Percentiles rank a stretch among this genome's conserved stretches.
phyloP scores from a whole-genome alignment of 352 stramenopile genomes.

The Phytophthora brassicae region DNA sequence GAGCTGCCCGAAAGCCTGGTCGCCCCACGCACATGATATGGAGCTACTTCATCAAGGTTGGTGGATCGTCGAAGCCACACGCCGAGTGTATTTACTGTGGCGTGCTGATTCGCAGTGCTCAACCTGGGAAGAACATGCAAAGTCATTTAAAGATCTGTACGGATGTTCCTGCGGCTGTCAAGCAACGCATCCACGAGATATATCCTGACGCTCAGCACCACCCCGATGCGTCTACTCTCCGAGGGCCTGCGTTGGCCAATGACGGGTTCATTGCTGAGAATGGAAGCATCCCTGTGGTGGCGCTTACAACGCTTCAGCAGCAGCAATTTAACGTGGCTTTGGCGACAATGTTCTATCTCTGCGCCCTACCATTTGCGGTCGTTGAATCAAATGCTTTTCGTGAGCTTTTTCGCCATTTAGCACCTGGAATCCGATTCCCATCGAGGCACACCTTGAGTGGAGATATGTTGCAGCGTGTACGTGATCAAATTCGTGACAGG shows the following conservation, averaged over 20 bases:
- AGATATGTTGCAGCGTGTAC: constrained; percentile 1
- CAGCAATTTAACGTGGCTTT: not conserved
- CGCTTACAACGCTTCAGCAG: not conserved
- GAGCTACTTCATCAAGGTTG: not conserved
- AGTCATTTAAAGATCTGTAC: not conserved
- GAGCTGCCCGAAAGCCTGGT: not conserved
- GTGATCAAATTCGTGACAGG: constrained; percentile 1
- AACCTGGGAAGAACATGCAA: not conserved
- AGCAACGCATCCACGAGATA: not conserved
- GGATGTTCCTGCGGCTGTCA: not conserved
- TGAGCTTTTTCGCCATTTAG: not conserved
- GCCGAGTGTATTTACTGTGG: not conserved
- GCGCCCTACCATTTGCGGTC: constrained; percentile 2
- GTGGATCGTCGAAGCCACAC: not conserved
- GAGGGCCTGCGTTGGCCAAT: not conserved
- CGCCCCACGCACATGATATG: not conserved
- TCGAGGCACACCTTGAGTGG: not conserved
- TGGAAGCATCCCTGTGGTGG: not conserved
- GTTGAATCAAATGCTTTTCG: constrained; percentile 8
- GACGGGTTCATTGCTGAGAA: not conserved
- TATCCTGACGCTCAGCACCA: not conserved
- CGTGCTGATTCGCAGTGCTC: not conserved
- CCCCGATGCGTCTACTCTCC: not conserved
- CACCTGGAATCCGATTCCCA: constrained; percentile 1
- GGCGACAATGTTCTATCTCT: not conserved